Evolutionary conservation across 1,284 basidiomycete genomes (phyloP).

Genomic region (Ceratobasidium sp.): DNA sequence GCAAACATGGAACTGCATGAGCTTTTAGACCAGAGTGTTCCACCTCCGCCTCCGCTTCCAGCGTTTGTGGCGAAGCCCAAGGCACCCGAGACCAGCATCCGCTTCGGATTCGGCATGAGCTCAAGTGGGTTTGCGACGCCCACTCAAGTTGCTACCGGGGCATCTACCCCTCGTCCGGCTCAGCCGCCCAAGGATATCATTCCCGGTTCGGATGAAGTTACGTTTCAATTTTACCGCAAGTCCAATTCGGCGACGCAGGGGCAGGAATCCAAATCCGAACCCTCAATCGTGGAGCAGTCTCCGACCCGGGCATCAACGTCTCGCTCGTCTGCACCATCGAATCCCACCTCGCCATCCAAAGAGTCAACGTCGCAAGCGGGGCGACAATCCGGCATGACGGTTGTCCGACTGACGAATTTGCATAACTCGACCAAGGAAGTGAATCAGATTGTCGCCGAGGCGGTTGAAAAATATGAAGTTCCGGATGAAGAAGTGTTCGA

Average conservation of each 20-base stretch:
- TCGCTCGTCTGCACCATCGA: conserved; percentile 11
- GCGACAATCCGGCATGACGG: conserved; percentile 59
- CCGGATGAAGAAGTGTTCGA: conserved; percentile 90
- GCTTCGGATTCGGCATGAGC: conserved; percentile 28
- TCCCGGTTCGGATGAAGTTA: conserved; percentile 41
- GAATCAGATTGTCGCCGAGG: conserved; percentile 80
- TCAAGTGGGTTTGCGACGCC: conserved; percentile 35
- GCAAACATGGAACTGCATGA: conserved; percentile 75
- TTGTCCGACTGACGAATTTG: conserved; percentile 70
- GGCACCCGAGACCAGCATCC: conserved; percentile 54
- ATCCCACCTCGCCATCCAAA: conserved; percentile 24
- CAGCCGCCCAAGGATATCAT: conserved; percentile 19
- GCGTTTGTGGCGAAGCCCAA: conserved; percentile 60
- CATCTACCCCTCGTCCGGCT: conserved; percentile 12
- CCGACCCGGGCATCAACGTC: conserved; percentile 24
- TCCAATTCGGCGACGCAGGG: conserved; percentile 13
- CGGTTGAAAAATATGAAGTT: conserved; percentile 76
- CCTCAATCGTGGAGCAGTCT: conserved; percentile 23
- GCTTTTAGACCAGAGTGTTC: conserved; percentile 66
- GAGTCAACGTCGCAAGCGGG: conserved; percentile 8
- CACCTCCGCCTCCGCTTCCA: no score
- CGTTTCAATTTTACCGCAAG: conserved; percentile 46
- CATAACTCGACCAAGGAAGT: conserved; percentile 67
- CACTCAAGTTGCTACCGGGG: conserved; percentile 27
- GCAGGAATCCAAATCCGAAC: conserved; percentile 26